Percentiles rank a stretch among this genome's conserved stretches.
Conservation (phyloP, 2,329 filamentous ascomycete genomes). For the Trichoderma sp. region DNA sequence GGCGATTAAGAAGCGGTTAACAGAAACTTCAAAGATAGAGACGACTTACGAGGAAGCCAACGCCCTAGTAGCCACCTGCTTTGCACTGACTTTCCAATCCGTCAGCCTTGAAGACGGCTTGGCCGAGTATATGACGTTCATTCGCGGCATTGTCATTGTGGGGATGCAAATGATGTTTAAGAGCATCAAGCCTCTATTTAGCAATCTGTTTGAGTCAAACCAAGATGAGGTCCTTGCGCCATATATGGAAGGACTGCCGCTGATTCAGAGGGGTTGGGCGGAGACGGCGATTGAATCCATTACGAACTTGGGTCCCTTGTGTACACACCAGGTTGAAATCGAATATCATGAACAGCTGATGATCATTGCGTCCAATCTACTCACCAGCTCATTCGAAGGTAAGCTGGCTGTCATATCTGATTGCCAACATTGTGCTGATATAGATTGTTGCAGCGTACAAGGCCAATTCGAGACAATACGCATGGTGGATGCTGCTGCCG, state of each 20-base stretch:
- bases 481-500: constrained; percentile 57
- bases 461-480: constrained; percentile 48
- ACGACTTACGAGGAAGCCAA: constrained; percentile 53
- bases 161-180: constrained; percentile 52
- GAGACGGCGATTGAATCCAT: constrained; percentile 47
- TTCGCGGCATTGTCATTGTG: constrained; percentile 55
- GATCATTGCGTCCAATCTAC: constrained; percentile 49
- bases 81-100: constrained; percentile 57
- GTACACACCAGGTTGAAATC: constrained; percentile 41
- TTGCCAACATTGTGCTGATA: neutral
- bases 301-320: constrained; percentile 42
- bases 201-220: constrained; percentile 42
- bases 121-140: constrained; percentile 59
- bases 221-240: constrained; percentile 43
- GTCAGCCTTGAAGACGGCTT: constrained; percentile 56
- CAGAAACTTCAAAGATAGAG: constrained; percentile 39
- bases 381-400: constrained; percentile 53
- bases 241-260: constrained; percentile 44
- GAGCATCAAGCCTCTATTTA: constrained; percentile 49
- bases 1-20: constrained; percentile 55
- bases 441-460: constrained; percentile 42
- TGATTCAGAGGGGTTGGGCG: constrained; percentile 44
- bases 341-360: constrained; percentile 46
- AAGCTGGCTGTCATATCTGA: constrained; percentile 24
- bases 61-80: constrained; percentile 57